Percentiles rank a stretch among this genome's conserved stretches.
phyloP scores from a whole-genome alignment of 768 basidiomycete species.

The Rhizopogon salebrosus region DNA sequence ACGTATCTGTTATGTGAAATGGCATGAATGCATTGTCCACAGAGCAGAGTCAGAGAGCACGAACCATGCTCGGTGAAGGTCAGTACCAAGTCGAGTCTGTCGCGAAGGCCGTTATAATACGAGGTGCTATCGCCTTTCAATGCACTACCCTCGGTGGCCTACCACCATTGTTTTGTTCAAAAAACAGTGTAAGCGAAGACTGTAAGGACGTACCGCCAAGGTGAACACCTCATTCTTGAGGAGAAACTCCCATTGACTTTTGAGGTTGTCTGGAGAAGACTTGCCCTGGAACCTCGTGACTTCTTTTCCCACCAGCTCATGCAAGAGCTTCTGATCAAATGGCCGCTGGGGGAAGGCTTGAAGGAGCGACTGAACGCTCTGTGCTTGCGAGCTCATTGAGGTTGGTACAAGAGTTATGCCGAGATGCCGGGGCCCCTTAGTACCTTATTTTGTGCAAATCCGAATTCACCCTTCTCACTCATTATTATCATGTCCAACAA shows the following conservation, averaged over 20 bases:
- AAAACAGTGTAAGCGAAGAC: neutral
- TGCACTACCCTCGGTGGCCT: slow-evolving; percentile 68
- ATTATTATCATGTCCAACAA: slow-evolving; percentile 20
- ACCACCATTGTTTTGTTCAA: neutral
- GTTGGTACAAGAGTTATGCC: slow-evolving; percentile 7
- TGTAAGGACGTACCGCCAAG: slow-evolving; percentile 52
- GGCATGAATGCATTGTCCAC: slow-evolving; percentile 1
- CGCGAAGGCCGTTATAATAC: slow-evolving; percentile 60
- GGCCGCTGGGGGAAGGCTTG: slow-evolving; percentile 47
- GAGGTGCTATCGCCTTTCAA: slow-evolving; percentile 42
- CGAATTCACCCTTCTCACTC: too few species aligned
- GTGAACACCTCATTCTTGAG: slow-evolving; percentile 67
- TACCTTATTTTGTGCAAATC: neutral
- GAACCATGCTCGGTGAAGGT: slow-evolving; percentile 74
- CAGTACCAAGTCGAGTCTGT: slow-evolving; percentile 67
- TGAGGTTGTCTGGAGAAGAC: slow-evolving; percentile 52
- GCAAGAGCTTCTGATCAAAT: slow-evolving; percentile 40
- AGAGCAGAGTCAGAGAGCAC: slow-evolving; percentile 15
- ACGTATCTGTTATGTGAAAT: slow-evolving; percentile 51
- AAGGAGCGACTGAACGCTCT: slow-evolving; percentile 46
- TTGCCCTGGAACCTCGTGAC: slow-evolving; percentile 37
- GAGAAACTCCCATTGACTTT: slow-evolving; percentile 71
- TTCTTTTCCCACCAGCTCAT: slow-evolving; percentile 43
- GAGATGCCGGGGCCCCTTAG: slow-evolving; percentile 18
- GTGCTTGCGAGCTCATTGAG: slow-evolving; percentile 47